Evolutionary conservation across 257 asterid species (phyloP).

Genomic region (Primulina huaijiensis): DNA sequence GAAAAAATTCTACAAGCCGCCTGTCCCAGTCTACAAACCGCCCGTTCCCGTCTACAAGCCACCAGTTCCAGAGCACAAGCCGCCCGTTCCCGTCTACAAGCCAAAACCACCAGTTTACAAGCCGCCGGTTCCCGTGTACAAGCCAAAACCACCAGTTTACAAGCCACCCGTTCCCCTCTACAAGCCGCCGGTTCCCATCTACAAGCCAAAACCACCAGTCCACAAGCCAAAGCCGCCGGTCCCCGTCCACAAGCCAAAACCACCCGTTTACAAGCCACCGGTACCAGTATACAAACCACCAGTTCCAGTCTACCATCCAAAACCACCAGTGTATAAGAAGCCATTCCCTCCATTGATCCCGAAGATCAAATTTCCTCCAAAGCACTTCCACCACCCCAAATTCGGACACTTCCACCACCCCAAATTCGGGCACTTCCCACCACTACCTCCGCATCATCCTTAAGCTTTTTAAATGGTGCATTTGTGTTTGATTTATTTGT

Average conservation of each 20-base stretch:
- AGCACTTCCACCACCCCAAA: slow-evolving; percentile 26
- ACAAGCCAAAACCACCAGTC: background rate
- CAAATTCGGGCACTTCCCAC: slow-evolving; percentile 25
- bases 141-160: slow-evolving; percentile 3
- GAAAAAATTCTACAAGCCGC: too few species aligned
- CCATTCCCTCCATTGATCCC: slow-evolving; percentile 4
- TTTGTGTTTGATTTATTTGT: too few species aligned
- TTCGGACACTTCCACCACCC: too few species aligned
- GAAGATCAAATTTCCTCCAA: slow-evolving; percentile 10
- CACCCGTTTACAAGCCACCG: slow-evolving; percentile 16
- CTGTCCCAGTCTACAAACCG: too few species aligned
- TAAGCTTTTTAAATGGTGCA: background rate
- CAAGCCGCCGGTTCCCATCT: slow-evolving; percentile 24
- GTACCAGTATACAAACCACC: slow-evolving; percentile 25
- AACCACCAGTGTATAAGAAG: slow-evolving; percentile 19
- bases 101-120: slow-evolving; percentile 3
- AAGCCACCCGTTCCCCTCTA: slow-evolving; percentile 20
- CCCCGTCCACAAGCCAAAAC: slow-evolving; percentile 28
- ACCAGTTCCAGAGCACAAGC: background rate
- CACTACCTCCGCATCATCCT: slow-evolving; percentile 23
- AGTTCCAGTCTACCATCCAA: slow-evolving; percentile 3
- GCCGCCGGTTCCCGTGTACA: slow-evolving; percentile 22
- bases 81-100: slow-evolving; percentile 2
- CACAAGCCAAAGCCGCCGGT: slow-evolving; percentile 24
- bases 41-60: too few species aligned